These are phyloP conservation scores for Candida hispaniensis DNA, from an alignment of 805 yeast species.

Conservation along the genomic window DNA sequence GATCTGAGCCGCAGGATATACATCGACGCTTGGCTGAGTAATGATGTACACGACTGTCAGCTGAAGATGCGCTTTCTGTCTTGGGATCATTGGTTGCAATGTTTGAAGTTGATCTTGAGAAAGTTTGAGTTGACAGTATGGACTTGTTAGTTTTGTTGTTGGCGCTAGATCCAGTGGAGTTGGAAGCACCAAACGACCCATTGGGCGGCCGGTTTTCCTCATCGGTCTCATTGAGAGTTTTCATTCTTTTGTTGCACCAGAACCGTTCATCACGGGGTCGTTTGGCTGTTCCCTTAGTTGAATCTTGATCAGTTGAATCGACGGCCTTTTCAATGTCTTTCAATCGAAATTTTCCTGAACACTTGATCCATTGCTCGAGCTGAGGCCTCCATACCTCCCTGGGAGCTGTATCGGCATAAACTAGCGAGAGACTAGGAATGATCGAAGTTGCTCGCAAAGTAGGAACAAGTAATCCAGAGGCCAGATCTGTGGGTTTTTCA, in stretches of 20 bases:
- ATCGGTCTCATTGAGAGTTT: too few relatives aligned
- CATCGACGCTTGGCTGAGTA: conserved; percentile 43
- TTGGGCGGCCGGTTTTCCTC: not conserved
- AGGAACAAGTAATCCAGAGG: conserved; percentile 11
- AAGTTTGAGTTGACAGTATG: conserved; percentile 5
- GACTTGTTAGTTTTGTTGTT: conserved; percentile 1
- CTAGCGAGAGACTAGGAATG: conserved; percentile 22
- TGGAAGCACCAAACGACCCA: not conserved
- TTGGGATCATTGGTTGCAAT: conserved; percentile 2
- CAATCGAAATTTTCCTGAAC: conserved; percentile 25
- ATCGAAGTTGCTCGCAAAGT: conserved; percentile 17
- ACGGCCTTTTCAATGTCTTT: conserved; percentile 10
- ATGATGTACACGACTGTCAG: conserved; percentile 1
- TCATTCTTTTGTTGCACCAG: too few relatives aligned
- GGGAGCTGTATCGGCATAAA: conserved; percentile 33
- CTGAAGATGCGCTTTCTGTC: conserved; percentile 4
- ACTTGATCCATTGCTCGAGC: conserved; percentile 30
- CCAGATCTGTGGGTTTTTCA: too few relatives aligned
- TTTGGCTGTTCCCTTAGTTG: too few relatives aligned
- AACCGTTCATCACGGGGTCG: too few relatives aligned
- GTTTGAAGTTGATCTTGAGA: conserved; percentile 9
- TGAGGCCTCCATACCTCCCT: conserved; percentile 31
- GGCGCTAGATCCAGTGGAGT: not conserved
- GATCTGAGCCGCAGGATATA: conserved; percentile 80
- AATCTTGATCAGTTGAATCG: conserved; percentile 11